Percentiles rank a stretch among this genome's conserved stretches.
These are phyloP conservation scores for Corymbia citriodora DNA, from an alignment of 441 rosid species.

Conservation along the genomic window DNA sequence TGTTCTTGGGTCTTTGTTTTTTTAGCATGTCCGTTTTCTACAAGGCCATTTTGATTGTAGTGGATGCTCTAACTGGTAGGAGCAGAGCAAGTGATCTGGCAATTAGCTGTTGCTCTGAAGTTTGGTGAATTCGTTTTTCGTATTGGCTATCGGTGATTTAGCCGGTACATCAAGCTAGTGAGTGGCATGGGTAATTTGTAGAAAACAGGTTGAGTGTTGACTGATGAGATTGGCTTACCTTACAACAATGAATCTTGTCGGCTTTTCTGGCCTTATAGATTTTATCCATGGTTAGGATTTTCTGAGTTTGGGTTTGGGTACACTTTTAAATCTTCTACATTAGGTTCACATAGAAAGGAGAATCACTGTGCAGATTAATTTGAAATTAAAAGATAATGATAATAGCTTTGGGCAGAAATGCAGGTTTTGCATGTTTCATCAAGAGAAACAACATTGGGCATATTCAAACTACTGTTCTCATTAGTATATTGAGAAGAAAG, in stretches of 20 bases:
- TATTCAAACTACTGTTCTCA: neutral
- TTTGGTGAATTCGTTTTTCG: neutral
- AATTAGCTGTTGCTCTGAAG: neutral
- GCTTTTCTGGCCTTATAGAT: neutral
- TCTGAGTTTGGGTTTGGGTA: neutral
- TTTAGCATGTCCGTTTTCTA: neutral
- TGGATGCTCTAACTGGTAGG: neutral
- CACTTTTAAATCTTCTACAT: neutral
- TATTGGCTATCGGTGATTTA: neutral
- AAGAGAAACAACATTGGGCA: neutral
- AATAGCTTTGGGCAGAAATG: neutral
- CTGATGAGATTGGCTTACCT: neutral
- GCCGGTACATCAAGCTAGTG: neutral
- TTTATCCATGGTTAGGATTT: neutral
- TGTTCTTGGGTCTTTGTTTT: neutral
- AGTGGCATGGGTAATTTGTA: neutral
- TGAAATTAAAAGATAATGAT: neutral
- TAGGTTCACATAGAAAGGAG: neutral
- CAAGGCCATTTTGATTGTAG: neutral
- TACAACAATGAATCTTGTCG: neutral
- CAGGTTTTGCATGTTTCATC: neutral
- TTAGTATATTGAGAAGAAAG: neutral
- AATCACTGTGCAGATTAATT: neutral
- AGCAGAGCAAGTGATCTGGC: neutral
- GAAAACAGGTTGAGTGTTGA: neutral